These are phyloP conservation scores for Aspergillus egyptiacus DNA, from an alignment of 495 filamentous ascomycete species.

Conservation along the genomic window DNA sequence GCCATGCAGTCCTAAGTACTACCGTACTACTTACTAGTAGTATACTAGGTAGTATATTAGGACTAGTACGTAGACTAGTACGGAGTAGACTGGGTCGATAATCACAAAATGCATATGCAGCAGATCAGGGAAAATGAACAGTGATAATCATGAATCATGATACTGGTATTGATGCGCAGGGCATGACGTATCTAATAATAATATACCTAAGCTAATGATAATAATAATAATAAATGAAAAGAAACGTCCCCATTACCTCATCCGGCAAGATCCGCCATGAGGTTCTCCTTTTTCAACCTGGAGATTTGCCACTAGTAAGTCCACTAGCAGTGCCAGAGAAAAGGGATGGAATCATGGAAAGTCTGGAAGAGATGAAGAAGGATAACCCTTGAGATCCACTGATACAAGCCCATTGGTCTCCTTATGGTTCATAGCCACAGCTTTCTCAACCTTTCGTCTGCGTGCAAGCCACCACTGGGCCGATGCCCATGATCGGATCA, in stretches of 20 bases:
- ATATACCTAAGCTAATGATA: too few species aligned
- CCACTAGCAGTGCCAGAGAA: too few species aligned
- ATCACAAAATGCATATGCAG: too few species aligned
- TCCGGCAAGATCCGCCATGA: conserved; percentile 4
- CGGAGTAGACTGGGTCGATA: too few species aligned
- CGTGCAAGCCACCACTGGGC: conserved; percentile 10
- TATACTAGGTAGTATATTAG: background rate
- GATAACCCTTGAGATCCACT: conserved; percentile 4
- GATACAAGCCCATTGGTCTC: conserved; percentile 5
- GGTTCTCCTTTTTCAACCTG: conserved; percentile 11
- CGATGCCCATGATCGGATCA: background rate
- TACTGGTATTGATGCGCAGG: conserved; percentile 15
- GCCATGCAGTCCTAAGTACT: too few species aligned
- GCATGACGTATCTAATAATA: conserved; percentile 22
- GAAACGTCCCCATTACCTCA: conserved; percentile 2
- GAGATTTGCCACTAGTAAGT: conserved; percentile 12
- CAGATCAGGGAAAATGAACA: conserved; percentile 9
- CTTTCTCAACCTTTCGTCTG: background rate
- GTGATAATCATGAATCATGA: conserved; percentile 5
- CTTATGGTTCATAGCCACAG: conserved; percentile 12
- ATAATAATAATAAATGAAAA: too few species aligned
- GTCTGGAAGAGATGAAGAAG: too few species aligned
- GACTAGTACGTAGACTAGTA: too few species aligned
- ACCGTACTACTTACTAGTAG: background rate
- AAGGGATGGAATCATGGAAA: conserved; percentile 14